Base-by-base conservation (phyloP, 2,329 filamentous ascomycete genomes). In the Westerdykella sp. region DNA sequence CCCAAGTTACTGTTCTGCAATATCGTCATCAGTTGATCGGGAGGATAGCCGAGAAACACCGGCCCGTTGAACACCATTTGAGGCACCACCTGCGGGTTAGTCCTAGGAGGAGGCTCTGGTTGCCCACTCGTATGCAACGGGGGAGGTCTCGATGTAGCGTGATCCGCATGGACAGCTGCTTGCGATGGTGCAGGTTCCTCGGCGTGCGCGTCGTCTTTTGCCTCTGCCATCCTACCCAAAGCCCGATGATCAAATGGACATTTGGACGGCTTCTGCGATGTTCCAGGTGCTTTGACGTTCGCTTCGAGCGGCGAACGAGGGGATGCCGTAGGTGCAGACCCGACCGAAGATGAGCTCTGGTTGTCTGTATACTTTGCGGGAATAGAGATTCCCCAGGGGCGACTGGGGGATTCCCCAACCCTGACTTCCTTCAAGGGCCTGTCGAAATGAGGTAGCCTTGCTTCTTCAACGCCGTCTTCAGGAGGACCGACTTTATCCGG, bases 31-130 rank as follows among this genome's bases (percentile, higher is more conserved):
- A 67, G 48, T 44, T 68, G 65, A 9, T 67, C 65, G 30, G 65
- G 61, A 2, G 65, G 58, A 43, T 95, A 96, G 0, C 91, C 91
- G 56, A 97, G 87, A 60, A 96, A 96, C 0, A 96, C 89, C 0
- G 91, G 91, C 0, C 91, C 91, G 7, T 87, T 95, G 60, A 96
- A 95, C 0, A 94, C 74, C 78, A 96, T 85, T 55, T 85, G 83
- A 9, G 86, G 79, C 9, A 62, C 59, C 37, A 57, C 37, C 32
- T 50, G 56, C 2, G 59, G 48, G 7, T 12, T 42, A 46, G n/a
- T 48, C 37, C 34, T 44, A 12, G 47, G 10, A 46, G 45, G 23
- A 16, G 40, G 36, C n/a, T 49, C 42, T 16, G 45, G 21, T 15
- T 42, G 45, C 10, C 43, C 40, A 38, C 45, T 45, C 11, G 51